Evolutionary conservation across 106 monocot species (phyloP).

Genomic region (Vanilla planifolia): DNA sequence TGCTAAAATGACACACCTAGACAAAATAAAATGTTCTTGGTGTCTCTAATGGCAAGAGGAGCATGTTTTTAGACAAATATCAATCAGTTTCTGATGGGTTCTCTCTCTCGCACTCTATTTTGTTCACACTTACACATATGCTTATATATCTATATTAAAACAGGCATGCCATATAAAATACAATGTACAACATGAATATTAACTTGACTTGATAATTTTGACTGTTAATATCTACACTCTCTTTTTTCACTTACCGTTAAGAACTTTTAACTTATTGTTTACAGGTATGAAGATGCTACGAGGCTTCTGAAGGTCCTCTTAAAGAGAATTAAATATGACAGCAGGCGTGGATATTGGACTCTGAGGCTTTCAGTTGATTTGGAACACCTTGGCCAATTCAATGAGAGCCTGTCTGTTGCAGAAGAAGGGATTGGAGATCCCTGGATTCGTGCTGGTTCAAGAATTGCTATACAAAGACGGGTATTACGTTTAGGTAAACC

Average conservation of each 20-base stretch:
- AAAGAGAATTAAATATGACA: constrained; percentile 35
- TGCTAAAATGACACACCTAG: no score
- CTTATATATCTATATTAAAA: no score
- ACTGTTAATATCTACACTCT: no score
- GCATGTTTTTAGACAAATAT: no score
- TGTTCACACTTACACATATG: no score
- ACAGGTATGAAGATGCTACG: constrained; percentile 78
- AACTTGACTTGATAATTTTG: no score
- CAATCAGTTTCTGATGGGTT: no score
- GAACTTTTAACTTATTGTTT: not conserved
- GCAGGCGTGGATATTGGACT: constrained; percentile 79
- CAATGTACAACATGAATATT: no score
- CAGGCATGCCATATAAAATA: no score
- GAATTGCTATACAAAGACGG: constrained; percentile 77
- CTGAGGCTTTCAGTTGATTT: constrained; percentile 87
- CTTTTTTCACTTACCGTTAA: not conserved
- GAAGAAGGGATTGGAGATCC: constrained; percentile 80
- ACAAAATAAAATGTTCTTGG: no score
- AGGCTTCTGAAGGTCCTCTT: constrained; percentile 64
- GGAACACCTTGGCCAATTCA: constrained; percentile 61
- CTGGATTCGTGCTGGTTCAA: constrained; percentile 92
- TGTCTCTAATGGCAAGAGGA: no score
- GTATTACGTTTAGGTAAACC: constrained; percentile 74
- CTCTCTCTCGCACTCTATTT: no score
- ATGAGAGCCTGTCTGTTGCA: constrained; percentile 82